Evolutionary conservation across 2,329 filamentous ascomycete species (phyloP).

Genomic region (Didymella keratinophila): DNA sequence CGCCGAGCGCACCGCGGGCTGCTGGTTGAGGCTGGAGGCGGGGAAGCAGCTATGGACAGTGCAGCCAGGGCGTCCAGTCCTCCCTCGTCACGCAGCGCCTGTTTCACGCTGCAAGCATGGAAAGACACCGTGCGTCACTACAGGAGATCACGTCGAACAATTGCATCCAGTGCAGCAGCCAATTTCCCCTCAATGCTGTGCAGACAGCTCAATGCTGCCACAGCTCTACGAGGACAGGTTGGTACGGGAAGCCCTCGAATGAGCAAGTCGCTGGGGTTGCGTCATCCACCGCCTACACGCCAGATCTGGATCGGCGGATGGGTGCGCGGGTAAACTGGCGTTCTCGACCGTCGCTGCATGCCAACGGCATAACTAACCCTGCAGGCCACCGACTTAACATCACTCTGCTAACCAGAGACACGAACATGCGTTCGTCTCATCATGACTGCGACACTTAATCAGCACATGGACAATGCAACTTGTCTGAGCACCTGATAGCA

Average conservation of each 20-base stretch:
- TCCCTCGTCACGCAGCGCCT: background rate
- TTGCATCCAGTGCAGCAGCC: background rate
- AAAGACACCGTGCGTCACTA: background rate
- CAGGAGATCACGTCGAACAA: background rate
- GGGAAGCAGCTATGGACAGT: background rate
- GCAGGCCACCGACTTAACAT: too few species aligned
- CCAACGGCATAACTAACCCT: too few species aligned
- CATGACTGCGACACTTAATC: too few species aligned
- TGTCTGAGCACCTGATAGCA: background rate
- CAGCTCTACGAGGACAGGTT: too few species aligned
- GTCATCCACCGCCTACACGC: background rate
- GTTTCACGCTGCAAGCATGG: slow-evolving; percentile 1
- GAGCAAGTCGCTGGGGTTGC: background rate
- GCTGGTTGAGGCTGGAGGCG: slow-evolving; percentile 3
- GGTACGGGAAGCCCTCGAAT: too few species aligned
- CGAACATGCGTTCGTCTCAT: too few species aligned
- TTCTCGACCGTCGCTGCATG: background rate
- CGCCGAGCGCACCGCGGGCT: background rate
- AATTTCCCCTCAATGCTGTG: background rate
- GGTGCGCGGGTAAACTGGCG: background rate
- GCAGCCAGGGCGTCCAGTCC: background rate
- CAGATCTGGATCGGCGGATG: too few species aligned
- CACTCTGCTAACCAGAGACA: too few species aligned
- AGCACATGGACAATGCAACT: too few species aligned
- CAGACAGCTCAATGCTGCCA: background rate